Conservation (phyloP, 768 basidiomycete genomes). For the Leccinum arenicola region DNA sequence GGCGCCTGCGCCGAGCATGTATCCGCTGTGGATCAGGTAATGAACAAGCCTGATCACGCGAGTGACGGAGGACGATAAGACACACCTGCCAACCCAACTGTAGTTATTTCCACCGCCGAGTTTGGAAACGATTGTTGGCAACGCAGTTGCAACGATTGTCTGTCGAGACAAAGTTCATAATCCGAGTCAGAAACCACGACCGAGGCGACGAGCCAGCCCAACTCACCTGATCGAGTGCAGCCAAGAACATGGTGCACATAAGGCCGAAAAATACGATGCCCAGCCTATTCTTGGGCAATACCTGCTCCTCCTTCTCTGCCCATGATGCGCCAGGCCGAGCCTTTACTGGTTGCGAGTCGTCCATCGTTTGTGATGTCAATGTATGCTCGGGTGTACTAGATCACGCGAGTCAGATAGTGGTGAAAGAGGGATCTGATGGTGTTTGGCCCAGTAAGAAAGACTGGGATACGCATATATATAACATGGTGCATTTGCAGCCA, state of each 20-base stretch:
- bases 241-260: constrained; percentile 33
- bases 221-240: constrained; percentile 59
- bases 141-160: constrained; percentile 73
- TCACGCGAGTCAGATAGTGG: neutral
- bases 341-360: constrained; percentile 16
- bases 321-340: constrained; percentile 48
- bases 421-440: neutral
- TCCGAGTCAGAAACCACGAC: neutral
- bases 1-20: constrained; percentile 66
- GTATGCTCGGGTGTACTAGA: neutral
- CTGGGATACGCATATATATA: neutral
- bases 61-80: neutral
- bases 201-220: neutral
- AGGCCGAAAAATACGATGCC: constrained; percentile 28
- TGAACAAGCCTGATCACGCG: neutral
- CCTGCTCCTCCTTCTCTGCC: constrained; percentile 52
- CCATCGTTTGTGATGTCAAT: constrained; percentile 7
- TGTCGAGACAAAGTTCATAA: constrained; percentile 17
- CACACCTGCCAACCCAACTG: constrained; percentile 72
- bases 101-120: constrained; percentile 63
- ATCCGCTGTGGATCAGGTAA: constrained; percentile 50
- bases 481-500: neutral
- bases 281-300: constrained; percentile 40
- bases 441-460: neutral
- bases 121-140: constrained; percentile 68